Evolutionary conservation across 2,329 filamentous ascomycete species (phyloP).

Genomic region (Botryotinia narcissicola): DNA sequence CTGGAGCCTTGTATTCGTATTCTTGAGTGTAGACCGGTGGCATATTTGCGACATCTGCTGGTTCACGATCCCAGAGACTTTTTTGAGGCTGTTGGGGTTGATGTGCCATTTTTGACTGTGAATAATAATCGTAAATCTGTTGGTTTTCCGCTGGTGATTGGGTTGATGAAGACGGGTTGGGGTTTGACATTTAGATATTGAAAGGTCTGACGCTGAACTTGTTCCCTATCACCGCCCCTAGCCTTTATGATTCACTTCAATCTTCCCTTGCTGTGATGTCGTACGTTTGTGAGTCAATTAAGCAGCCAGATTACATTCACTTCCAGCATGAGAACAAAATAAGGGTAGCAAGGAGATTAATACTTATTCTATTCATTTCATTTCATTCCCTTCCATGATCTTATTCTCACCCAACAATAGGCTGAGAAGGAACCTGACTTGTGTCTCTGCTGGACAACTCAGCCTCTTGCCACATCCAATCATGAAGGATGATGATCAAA

Average conservation of each 20-base stretch:
- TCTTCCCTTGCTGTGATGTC: neutral
- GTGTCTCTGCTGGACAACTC: neutral
- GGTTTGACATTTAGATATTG: neutral
- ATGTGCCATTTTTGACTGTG: conserved; percentile 3
- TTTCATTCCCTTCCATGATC: neutral
- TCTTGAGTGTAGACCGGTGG: conserved; percentile 13
- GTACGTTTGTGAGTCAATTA: neutral
- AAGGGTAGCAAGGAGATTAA: conserved; percentile 2
- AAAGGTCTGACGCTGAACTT: neutral
- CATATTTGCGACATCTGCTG: conserved; percentile 14
- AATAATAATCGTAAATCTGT: neutral
- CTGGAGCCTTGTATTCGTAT: neutral
- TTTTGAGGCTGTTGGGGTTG: conserved; percentile 6
- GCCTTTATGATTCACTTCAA: neutral
- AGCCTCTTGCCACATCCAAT: conserved; percentile 15
- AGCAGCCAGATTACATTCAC: neutral
- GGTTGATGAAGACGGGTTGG: neutral
- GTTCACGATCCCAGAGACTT: conserved; percentile 14
- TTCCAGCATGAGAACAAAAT: neutral
- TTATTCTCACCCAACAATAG: neutral
- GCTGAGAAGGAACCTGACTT: neutral
- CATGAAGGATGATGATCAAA: conserved; percentile 4
- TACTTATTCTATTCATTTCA: neutral
- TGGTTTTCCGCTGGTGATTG: neutral
- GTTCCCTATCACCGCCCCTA: neutral